Percentiles rank a stretch among this genome's conserved stretches.
Conservation (phyloP, 2,329 filamentous ascomycete species). For the Phialemoniopsis sp. region DNA sequence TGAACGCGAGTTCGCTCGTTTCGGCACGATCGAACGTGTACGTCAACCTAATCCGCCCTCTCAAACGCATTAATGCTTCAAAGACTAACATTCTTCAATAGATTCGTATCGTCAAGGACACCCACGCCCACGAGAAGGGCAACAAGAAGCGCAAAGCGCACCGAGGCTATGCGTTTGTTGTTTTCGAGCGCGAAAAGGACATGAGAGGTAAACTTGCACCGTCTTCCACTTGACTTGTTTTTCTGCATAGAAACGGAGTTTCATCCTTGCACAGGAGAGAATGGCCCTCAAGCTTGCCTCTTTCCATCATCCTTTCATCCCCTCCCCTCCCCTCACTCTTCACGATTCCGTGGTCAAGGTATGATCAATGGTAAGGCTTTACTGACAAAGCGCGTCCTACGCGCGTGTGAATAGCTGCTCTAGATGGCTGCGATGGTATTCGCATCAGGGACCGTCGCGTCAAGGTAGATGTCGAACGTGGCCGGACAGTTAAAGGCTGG, state of each 20-base stretch:
- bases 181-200: constrained; percentile 95
- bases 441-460: constrained; percentile 89
- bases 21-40: constrained; percentile 90
- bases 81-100: constrained; percentile 24
- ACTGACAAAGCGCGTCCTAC: constrained; percentile 66
- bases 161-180: constrained; percentile 91
- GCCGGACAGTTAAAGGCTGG: constrained; percentile 91
- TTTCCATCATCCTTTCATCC: constrained; percentile 28
- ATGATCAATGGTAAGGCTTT: constrained; percentile 50
- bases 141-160: constrained; percentile 80
- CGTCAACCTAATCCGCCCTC: constrained; percentile 17
- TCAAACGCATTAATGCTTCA: neutral
- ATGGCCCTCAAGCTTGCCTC: constrained; percentile 37
- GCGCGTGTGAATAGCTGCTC: constrained; percentile 72
- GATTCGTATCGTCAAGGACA: constrained; percentile 86
- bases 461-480: constrained; percentile 93
- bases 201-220: constrained; percentile 81
- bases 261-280: neutral
- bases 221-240: no score
- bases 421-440: constrained; percentile 81
- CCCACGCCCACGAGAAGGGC: constrained; percentile 61
- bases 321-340: constrained; percentile 18
- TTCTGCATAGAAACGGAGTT: no score
- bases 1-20: constrained; percentile 88
- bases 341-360: constrained; percentile 17